Base-by-base conservation (phyloP, 1,284 basidiomycete species). In the Puccinia brachypodii region DNA sequence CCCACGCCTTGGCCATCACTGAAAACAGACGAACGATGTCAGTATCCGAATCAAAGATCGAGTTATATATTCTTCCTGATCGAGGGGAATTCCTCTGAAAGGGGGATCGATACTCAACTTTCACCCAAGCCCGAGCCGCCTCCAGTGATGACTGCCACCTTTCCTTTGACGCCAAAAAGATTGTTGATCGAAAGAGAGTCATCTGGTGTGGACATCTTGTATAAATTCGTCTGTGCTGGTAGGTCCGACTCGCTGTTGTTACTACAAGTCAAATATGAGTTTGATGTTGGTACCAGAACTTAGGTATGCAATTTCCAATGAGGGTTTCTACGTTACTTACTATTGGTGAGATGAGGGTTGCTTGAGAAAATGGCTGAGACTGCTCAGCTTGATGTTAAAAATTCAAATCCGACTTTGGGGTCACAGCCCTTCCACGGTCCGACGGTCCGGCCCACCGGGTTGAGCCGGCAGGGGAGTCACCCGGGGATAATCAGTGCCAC, bases 1-100 rank as follows among this genome's bases (percentile, higher is more conserved):
- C 82, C 68, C 71, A 78, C 22, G 76, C 82, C 40, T 62, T 62
- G 16, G 82, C 76, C 76, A 82, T 82, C 82, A 82, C 82, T 82
- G 22, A 2, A 69, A 31, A 36, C 14, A 22, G 50, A 50, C 28
- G 28, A 53, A 16, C 3, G 22, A 47, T 11, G 19, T 68, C 68
- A 50, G 66, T 56, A 16, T 8, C 44, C 42, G 28, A 40, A 42
- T 69, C 40, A 44, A 69, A 69, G 38, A 38, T 60, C 73, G 25
- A 28, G 22, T 25, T 25, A 19, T 64, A 31, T 33, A 3, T 28
- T 9, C 9, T 47, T n/a, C n/a, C n/a, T 13, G 25, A 47, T 47
- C 6, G 25, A 47, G n/a, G 3, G 19, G 14, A 8, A n/a, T 50
- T 73, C 47, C 22, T 19, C 28, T 68, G 2, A 28, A 33, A 31